phyloP scores from a whole-genome alignment of 345 rosid genomes.

The Garcia nutans region DNA sequence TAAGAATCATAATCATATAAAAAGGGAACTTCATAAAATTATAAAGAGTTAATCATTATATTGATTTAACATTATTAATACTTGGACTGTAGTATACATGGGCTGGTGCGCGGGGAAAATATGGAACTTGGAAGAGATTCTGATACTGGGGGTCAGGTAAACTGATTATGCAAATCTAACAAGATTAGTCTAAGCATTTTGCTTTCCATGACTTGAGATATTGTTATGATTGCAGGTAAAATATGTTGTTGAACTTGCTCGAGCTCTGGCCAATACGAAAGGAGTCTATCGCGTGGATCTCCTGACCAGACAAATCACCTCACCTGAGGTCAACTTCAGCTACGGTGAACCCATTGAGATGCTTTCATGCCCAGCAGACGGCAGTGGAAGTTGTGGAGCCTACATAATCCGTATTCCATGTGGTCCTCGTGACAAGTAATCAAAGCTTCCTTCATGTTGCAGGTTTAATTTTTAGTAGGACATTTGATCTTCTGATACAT shows the following conservation, averaged over 20 bases:
- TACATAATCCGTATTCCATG: conserved; percentile 69
- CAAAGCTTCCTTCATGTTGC: background rate
- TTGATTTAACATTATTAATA: background rate
- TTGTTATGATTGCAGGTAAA: conserved; percentile 45
- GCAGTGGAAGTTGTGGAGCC: conserved; percentile 60
- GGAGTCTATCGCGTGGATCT: conserved; percentile 68
- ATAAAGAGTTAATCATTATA: background rate
- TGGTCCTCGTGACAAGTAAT: conserved; percentile 53
- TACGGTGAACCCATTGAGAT: conserved; percentile 79
- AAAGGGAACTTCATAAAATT: background rate
- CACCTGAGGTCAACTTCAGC: conserved; percentile 63
- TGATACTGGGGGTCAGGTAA: conserved; percentile 77
- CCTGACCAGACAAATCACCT: conserved; percentile 60
- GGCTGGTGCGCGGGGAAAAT: conserved; percentile 72
- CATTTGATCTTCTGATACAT: background rate
- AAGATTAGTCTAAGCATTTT: background rate
- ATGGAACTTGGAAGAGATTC: conserved; percentile 86
- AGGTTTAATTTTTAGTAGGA: background rate
- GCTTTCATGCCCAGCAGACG: conserved; percentile 69
- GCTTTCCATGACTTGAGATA: background rate
- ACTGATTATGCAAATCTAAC: background rate
- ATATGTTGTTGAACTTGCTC: conserved; percentile 69
- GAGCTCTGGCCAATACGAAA: conserved; percentile 55
- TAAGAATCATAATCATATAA: background rate
- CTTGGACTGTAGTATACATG: conserved; percentile 47